Evolutionary conservation across 768 basidiomycete species (phyloP).

Genomic region (Agrocybe pediades): DNA sequence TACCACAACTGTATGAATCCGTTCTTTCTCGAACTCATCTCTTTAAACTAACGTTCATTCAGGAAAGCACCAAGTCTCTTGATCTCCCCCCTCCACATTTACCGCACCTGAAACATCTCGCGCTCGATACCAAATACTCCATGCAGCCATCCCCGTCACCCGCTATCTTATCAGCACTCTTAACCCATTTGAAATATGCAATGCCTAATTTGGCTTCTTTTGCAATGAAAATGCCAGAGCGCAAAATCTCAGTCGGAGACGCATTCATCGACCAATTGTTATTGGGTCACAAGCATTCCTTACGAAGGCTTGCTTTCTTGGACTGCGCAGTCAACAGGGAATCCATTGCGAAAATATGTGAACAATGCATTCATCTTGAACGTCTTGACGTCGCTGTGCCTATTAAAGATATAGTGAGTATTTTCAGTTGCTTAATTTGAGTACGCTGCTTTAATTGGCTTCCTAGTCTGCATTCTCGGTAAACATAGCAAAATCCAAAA

Average conservation of each 20-base stretch:
- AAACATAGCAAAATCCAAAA: constrained; percentile 36
- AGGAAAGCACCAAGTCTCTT: constrained; percentile 38
- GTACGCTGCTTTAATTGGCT: neutral
- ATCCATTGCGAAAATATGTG: constrained; percentile 41
- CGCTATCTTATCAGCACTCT: constrained; percentile 28
- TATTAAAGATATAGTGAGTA: constrained; percentile 48
- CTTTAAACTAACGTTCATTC: constrained; percentile 3
- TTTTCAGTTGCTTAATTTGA: neutral
- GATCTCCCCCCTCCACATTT: constrained; percentile 33
- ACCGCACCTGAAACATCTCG: constrained; percentile 47
- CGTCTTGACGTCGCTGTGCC: constrained; percentile 54
- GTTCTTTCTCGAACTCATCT: neutral
- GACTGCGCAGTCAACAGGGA: constrained; percentile 44
- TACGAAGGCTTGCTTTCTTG: constrained; percentile 47
- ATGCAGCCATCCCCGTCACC: constrained; percentile 31
- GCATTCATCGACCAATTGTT: constrained; percentile 45
- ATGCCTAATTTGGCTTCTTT: constrained; percentile 37
- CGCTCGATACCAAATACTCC: constrained; percentile 49
- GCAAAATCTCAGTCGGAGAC: constrained; percentile 36
- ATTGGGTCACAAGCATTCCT: constrained; percentile 38
- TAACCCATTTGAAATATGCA: constrained; percentile 32
- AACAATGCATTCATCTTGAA: constrained; percentile 46
- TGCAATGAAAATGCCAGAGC: constrained; percentile 47
- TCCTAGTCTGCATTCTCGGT: constrained; percentile 32
- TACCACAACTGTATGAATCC: constrained; percentile 52